Percentiles rank a stretch among this genome's conserved stretches.
Conservation (phyloP, 345 rosid species). For the Gynandropsis gynandra region DNA sequence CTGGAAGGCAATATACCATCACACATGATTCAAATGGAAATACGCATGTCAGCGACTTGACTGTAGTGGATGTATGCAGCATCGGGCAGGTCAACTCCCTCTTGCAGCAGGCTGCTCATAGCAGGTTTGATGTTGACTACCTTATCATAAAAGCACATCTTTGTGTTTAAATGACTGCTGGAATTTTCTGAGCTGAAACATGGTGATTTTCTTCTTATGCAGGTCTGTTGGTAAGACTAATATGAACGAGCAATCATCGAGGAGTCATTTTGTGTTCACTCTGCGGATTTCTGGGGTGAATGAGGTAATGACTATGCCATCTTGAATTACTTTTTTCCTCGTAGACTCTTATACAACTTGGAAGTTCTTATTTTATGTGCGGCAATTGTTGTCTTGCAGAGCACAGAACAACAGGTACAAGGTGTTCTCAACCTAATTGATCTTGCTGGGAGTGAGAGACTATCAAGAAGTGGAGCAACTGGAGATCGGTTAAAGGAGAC, state of each 20-base stretch:
- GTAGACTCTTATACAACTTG: slow-evolving; percentile 1
- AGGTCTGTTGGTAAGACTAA: slow-evolving; percentile 91
- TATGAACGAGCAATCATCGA: slow-evolving; percentile 80
- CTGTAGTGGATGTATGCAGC: slow-evolving; percentile 70
- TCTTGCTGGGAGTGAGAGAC: slow-evolving; percentile 95
- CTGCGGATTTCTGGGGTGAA: slow-evolving; percentile 73
- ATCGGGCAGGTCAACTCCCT: slow-evolving; percentile 59
- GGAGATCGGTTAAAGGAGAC: slow-evolving; percentile 95
- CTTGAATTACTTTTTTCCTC: not conserved
- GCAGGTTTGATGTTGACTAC: slow-evolving; percentile 44
- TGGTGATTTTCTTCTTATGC: slow-evolving; percentile 8
- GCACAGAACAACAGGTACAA: slow-evolving; percentile 88
- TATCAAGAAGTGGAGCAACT: slow-evolving; percentile 82
- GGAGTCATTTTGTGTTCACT: slow-evolving; percentile 86
- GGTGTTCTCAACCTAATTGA: slow-evolving; percentile 89
- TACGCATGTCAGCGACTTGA: slow-evolving; percentile 61
- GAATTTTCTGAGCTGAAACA: slow-evolving; percentile 8
- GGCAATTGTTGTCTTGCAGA: slow-evolving; percentile 31
- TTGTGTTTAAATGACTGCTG: not conserved
- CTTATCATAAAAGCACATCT: not conserved
- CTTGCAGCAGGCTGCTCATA: slow-evolving; percentile 65
- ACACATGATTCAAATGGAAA: slow-evolving; percentile 68
- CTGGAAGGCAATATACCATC: slow-evolving; percentile 59
- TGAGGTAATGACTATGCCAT: slow-evolving; percentile 40
- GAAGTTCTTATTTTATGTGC: not conserved